A percentile compares a stretch with the other conserved stretches of the same genome.
These are phyloP conservation scores for Fusarium sp. DNA, from an alignment of 2,329 filamentous ascomycete species.

Conservation along the genomic window DNA sequence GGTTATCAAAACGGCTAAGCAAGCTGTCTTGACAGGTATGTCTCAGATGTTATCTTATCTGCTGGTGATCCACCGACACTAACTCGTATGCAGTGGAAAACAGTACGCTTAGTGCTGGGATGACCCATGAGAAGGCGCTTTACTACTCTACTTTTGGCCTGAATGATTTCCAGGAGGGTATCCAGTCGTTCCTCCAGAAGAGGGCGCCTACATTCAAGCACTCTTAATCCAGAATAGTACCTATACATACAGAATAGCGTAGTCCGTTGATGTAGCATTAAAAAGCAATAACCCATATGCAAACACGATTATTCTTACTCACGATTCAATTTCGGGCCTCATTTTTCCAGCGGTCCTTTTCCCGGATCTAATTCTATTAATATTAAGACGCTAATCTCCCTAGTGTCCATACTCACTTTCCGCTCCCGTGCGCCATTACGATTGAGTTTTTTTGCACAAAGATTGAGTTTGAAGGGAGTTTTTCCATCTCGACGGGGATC, in stretches of 20 bases:
- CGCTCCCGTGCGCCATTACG: neutral
- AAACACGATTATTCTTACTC: neutral
- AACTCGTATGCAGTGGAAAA: conserved; percentile 18
- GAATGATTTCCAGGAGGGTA: conserved; percentile 31
- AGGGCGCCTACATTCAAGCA: conserved; percentile 21
- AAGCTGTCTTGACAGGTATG: conserved; percentile 31
- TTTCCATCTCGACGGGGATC: neutral
- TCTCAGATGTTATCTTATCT: neutral
- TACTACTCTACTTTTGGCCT: conserved; percentile 34
- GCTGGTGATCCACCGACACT: neutral
- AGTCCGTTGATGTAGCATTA: neutral
- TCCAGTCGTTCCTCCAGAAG: conserved; percentile 26
- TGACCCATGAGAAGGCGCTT: conserved; percentile 29
- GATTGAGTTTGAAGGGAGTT: neutral
- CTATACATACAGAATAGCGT: neutral
- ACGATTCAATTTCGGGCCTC: neutral
- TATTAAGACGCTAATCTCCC: neutral
- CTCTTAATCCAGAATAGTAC: conserved; percentile 1
- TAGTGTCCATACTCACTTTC: neutral
- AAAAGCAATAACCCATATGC: neutral
- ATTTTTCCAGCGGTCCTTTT: neutral
- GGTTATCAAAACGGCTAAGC: conserved; percentile 28
- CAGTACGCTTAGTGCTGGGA: conserved; percentile 18
- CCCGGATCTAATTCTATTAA: neutral
- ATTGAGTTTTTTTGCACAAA: neutral